phyloP scores from a whole-genome alignment of 1,139 yeast genomes.

The Lodderomyces parapsilosis region DNA sequence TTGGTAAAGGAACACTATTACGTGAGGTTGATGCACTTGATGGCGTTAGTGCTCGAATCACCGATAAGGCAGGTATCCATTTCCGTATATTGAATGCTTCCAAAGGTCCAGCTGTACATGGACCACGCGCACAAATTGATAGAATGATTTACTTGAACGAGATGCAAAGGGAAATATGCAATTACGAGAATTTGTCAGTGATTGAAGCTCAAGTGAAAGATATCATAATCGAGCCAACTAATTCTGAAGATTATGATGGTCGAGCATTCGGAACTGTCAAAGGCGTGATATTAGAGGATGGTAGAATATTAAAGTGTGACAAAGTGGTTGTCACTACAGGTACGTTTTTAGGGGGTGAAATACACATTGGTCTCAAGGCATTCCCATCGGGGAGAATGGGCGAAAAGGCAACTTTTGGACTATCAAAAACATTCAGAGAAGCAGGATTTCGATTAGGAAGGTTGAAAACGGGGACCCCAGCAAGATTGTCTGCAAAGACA shows the following conservation, averaged over 20 bases:
- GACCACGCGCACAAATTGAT: slow-evolving; percentile 96
- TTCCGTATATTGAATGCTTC: slow-evolving; percentile 84
- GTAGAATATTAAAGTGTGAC: slow-evolving; percentile 55
- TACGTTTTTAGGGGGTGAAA: slow-evolving; percentile 90
- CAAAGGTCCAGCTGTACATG: slow-evolving; percentile 98
- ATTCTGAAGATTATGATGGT: slow-evolving; percentile 28
- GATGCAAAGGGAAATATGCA: slow-evolving; percentile 69
- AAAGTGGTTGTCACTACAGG: slow-evolving; percentile 92
- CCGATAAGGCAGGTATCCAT: slow-evolving; percentile 92
- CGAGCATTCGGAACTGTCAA: slow-evolving; percentile 45
- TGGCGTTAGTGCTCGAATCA: slow-evolving; percentile 81
- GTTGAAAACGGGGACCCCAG: slow-evolving; percentile 96
- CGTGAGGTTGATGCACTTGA: slow-evolving; percentile 96
- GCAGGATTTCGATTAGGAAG: slow-evolving; percentile 87
- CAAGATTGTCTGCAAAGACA: slow-evolving; percentile 70
- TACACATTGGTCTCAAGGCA: slow-evolving; percentile 79
- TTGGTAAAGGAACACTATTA: slow-evolving; percentile 91
- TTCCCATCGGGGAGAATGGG: slow-evolving; percentile 94
- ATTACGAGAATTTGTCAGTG: slow-evolving; percentile 61
- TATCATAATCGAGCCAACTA: slow-evolving; percentile 58
- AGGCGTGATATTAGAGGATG: slow-evolving; percentile 76
- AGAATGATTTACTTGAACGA: slow-evolving; percentile 72
- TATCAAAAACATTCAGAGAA: slow-evolving; percentile 70
- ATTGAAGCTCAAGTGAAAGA: slow-evolving; percentile 82
- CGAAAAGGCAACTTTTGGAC: slow-evolving; percentile 87